Conservation (phyloP, 78 protist genomes). For the Dictyostelium discoideum region dicty_2.7 NC_007088.5:3671501-3672000, state of each 20-base stretch:
- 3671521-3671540: not conserved
- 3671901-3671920: constrained; percentile 92
- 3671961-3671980: constrained; percentile 91
- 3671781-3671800: constrained; percentile 91
- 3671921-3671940: constrained; percentile 95
- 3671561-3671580: not conserved
- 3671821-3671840: constrained; percentile 91
- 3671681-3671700: not conserved
- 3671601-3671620: no score
- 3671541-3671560: not conserved
- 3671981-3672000: constrained; percentile 94
- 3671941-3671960: constrained; percentile 96
- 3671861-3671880: constrained; percentile 85
- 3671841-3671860: constrained; percentile 94
- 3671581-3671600: not conserved
- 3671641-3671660: not conserved
- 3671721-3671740: constrained; percentile 87
- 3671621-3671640: not conserved
- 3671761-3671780: constrained; percentile 94
- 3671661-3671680: not conserved
- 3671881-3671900: constrained; percentile 88
- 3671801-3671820: constrained; percentile 86
- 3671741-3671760: constrained; percentile 87
- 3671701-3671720: constrained; percentile 53
- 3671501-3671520: not conserved